Evolutionary conservation across 805 yeast species (phyloP).

Genomic region (Komagataella kurtzmanii): DNA sequence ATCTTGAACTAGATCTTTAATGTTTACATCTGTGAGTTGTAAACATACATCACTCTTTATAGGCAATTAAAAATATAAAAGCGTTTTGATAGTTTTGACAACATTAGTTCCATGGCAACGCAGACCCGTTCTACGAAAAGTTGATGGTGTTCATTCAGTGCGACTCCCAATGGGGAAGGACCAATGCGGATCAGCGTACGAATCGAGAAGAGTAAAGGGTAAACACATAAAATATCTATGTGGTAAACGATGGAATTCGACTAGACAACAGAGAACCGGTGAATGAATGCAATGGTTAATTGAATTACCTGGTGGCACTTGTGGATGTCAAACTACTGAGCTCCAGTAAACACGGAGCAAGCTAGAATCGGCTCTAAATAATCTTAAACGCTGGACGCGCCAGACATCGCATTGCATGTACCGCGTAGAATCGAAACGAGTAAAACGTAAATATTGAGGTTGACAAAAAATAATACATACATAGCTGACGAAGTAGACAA

Average conservation of each 20-base stretch:
- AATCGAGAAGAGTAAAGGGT: no score
- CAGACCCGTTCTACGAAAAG: not conserved
- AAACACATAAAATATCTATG: no score
- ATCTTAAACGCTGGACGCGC: not conserved
- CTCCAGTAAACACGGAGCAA: no score
- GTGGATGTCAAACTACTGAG: no score
- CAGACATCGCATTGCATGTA: not conserved
- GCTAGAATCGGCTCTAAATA: no score
- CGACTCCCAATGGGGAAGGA: not conserved
- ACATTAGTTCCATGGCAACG: not conserved
- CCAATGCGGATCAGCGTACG: not conserved
- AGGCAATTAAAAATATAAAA: not conserved
- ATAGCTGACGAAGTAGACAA: not conserved
- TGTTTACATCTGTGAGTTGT: slow-evolving; percentile 11
- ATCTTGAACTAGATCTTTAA: slow-evolving; percentile 22
- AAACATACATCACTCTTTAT: not conserved
- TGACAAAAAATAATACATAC: not conserved
- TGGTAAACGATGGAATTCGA: not conserved
- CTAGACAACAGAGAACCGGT: no score
- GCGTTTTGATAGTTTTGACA: not conserved
- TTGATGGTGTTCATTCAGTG: not conserved
- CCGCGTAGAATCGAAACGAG: not conserved
- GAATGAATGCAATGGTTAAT: no score
- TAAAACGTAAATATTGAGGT: not conserved
- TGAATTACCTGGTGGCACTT: no score